Percentiles rank a stretch among this genome's conserved stretches.
Evolutionary conservation across 1,139 yeast genomes (phyloP).

Genomic region (Magnusiomyces clavatus): DNA sequence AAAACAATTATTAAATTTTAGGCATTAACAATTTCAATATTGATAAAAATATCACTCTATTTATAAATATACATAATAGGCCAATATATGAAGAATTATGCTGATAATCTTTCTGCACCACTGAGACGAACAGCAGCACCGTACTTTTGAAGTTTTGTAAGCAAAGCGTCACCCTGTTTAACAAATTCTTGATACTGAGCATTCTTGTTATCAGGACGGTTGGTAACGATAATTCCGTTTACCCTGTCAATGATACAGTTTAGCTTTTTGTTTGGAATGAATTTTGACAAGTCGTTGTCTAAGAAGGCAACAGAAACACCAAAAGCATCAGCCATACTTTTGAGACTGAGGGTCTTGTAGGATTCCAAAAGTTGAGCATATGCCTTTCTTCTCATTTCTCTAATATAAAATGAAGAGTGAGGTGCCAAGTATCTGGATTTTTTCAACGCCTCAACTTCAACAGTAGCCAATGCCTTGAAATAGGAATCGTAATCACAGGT

Average conservation of each 20-base stretch:
- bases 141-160: constrained; percentile 92
- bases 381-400: constrained; percentile 94
- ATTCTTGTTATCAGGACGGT: constrained; percentile 92
- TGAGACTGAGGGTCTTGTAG: constrained; percentile 80
- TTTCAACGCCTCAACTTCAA: constrained; percentile 64
- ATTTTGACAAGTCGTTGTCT: constrained; percentile 72
- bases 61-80: background rate
- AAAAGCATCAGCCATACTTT: constrained; percentile 91
- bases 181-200: constrained; percentile 84
- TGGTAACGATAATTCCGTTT: constrained; percentile 91
- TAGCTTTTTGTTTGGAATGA: constrained; percentile 82
- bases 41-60: background rate
- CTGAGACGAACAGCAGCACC: constrained; percentile 95
- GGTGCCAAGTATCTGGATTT: constrained; percentile 69
- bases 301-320: constrained; percentile 81
- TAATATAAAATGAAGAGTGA: constrained; percentile 75
- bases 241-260: constrained; percentile 95
- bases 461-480: constrained; percentile 70
- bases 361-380: constrained; percentile 91
- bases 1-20: background rate
- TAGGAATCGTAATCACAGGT: constrained; percentile 81
- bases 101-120: constrained; percentile 56
- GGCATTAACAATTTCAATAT: background rate
- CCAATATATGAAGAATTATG: background rate
- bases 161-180: constrained; percentile 85